These are phyloP conservation scores for Globisporangium camurandrum DNA, from an alignment of 352 stramenopile genomes.

Conservation along the genomic window DNA sequence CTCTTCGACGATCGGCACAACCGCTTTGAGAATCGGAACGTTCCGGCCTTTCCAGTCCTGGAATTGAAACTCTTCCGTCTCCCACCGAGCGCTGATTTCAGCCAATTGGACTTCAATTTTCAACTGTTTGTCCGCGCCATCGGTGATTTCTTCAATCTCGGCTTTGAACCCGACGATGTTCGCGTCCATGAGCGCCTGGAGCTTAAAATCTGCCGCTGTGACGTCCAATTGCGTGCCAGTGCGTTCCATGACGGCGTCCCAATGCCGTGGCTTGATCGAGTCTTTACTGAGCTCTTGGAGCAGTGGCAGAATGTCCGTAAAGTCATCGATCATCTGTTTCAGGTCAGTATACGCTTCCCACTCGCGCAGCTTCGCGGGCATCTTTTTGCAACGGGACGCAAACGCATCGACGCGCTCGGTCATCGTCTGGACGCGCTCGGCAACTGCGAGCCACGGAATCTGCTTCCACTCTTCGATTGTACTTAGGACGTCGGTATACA, in stretches of 20 bases:
- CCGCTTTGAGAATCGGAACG: constrained; percentile 94
- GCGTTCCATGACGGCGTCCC: constrained; percentile 95
- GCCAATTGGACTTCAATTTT: constrained; percentile 94
- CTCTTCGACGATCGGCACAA: constrained; percentile 94
- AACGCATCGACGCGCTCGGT: constrained; percentile 96
- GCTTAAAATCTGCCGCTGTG: constrained; percentile 91
- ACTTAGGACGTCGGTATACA: constrained; percentile 97
- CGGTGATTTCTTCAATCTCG: constrained; percentile 97
- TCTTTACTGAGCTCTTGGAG: constrained; percentile 96
- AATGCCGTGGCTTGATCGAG: constrained; percentile 95
- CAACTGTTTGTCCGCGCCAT: constrained; percentile 96
- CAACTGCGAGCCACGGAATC: constrained; percentile 92
- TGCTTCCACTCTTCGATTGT: constrained; percentile 97
- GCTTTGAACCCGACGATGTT: constrained; percentile 89
- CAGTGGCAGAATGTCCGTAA: constrained; percentile 94
- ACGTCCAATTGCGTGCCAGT: constrained; percentile 92
- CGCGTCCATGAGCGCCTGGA: constrained; percentile 92
- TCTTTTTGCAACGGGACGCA: constrained; percentile 94
- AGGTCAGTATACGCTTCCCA: constrained; percentile 97
- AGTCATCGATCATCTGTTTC: constrained; percentile 97
- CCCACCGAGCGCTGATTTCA: constrained; percentile 93
- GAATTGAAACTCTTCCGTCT: constrained; percentile 94
- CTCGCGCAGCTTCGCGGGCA: constrained; percentile 93
- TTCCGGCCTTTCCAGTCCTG: constrained; percentile 91
- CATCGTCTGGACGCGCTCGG: constrained; percentile 93